Percentiles rank a stretch among this genome's conserved stretches.
Conservation (phyloP, 2,329 filamentous ascomycete genomes). For the Fusarium vanettenii region DNA sequence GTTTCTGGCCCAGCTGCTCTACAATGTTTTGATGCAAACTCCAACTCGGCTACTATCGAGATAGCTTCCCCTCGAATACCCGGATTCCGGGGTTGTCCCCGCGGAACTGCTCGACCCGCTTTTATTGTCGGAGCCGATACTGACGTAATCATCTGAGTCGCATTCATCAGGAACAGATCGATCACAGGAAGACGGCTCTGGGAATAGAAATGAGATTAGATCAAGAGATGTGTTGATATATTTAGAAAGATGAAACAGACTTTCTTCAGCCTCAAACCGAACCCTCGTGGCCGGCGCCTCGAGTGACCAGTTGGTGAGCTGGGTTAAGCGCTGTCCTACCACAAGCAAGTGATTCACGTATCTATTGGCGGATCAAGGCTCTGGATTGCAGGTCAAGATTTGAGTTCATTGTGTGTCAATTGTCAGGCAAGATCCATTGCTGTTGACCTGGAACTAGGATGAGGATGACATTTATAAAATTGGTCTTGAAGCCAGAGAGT, state of each 20-base stretch:
- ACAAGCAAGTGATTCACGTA: not conserved
- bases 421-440: not conserved
- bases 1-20: not conserved
- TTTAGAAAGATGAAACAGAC: not conserved
- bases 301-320: not conserved
- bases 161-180: not conserved
- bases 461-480: too few species aligned
- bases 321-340: not conserved
- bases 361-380: not conserved
- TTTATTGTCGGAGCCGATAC: not conserved
- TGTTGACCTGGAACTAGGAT: too few species aligned
- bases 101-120: not conserved
- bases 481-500: too few species aligned
- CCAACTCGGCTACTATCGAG: not conserved
- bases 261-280: not conserved
- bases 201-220: not conserved
- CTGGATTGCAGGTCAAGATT: not conserved
- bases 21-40: not conserved
- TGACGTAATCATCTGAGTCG: conserved; percentile 26
- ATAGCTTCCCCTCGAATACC: conserved; percentile 5
- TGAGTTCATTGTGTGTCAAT: not conserved
- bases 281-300: not conserved
- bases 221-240: not conserved
- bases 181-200: not conserved
- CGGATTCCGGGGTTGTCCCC: conserved; percentile 1